Evolutionary conservation across 1,139 yeast species (phyloP), one percentile per base, ranked within the genome.

Genomic region (Sugiyamaella sp.): DNA sequence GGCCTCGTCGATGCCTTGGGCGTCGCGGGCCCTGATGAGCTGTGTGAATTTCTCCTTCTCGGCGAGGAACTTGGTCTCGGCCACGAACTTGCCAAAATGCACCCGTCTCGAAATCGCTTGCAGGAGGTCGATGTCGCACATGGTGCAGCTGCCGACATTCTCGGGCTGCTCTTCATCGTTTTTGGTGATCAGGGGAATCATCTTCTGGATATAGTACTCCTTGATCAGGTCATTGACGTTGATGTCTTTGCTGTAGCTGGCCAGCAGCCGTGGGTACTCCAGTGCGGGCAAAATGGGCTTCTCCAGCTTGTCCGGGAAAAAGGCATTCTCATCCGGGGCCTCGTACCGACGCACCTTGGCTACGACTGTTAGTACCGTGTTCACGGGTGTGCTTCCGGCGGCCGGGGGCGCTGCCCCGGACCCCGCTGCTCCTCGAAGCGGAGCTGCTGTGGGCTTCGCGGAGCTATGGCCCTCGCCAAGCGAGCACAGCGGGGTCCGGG

Each of bases 21-120:
- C 73, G 66, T 93, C 97, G 56, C 75, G 79, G 0, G 78, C 80
- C 59, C 74, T 68, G 61, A 93, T 93, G 63, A 90, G 73, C 62
- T 78, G 73, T 1, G 81, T 82, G 72, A 85, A 90, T 51, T 70
- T 70, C 50, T 80, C 88, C 43, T 76, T 79, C 61, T 91, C 95
- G 25, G 77, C 72, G 64, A 79, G 85, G 69, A 82, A 93, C 72
- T 93, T 93, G 41, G 96, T 86, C 69, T 93, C 99, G 4, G 99
- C 99, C 4, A 93, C 99, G 74, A 93, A 93, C 71, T 87, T 89
- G 50, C 98, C 99, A 72, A 93, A 93, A 72, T 93, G 99, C 61
- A 93, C 89, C 67, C 99, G 80, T 65, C 99, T 79, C n/a, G 96
- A 87, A 47, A 93, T 74, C 3, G 96, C 85, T 70, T 91, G 97